Base-by-base conservation (phyloP, 306 rosid genomes). In the Malus orientalis region DNA sequence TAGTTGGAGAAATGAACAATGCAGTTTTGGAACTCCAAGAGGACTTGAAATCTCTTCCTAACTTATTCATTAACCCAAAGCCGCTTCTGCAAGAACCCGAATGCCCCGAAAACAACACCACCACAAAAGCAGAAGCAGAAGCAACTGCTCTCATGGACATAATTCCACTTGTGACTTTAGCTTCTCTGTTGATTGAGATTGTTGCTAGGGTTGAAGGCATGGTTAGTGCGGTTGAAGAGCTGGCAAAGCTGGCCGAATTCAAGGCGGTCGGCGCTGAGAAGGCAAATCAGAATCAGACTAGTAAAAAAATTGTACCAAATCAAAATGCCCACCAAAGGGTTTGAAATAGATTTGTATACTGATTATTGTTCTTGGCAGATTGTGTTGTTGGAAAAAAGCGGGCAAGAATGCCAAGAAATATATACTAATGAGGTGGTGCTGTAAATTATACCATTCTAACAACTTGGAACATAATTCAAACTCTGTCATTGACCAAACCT, bases 181-280 rank as follows among this genome's bases (percentile, higher is more conserved):
- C 84, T 59, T 90, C 99, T 40, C 76, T 95, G 80, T 76, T 90
- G 38, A 78, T 59, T 47, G 96, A 92, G 80, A 90, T 84, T 25
- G 76, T 84, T 15, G 49, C 84, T 0, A 81, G 97, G 67, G 87
- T 92, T 23, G 86, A 95, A 83, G 86, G 51, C 74, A 82, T 90
- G 62, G 97, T 89, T 5, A 74, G 79, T 61, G 78, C 73, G 13
- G 96, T 90, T 19, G 86, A 84, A 63, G 88, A 88, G 36, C 79
- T 95, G 0, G 91, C 92, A 4, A 74, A 78, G 5, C 79, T 79
- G 61, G 97, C 92, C 27, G 38, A 71, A 8, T 90, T 80, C 71
- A 40, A 67, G 74, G 53, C 65, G 1, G 76, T 59, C 6, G 5
- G 7, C 5, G 64, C 29, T 32, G 75, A 68, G 61, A 84, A 75